These are phyloP conservation scores for Candida suzukii DNA, from an alignment of 805 yeast species.

Conservation along the genomic window DNA sequence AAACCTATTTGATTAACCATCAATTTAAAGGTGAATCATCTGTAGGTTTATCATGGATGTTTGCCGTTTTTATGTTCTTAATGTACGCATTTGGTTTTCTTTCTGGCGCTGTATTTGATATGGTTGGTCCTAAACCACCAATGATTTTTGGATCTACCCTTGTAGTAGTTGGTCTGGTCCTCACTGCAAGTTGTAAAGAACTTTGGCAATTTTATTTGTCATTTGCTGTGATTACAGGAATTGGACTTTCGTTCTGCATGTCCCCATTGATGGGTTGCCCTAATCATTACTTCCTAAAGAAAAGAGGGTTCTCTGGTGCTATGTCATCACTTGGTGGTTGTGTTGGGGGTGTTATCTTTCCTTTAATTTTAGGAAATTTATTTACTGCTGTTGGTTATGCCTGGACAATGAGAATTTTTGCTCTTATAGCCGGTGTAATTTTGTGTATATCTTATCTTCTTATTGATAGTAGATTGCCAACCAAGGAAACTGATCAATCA, in stretches of 20 bases:
- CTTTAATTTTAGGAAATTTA: slow-evolving; percentile 40
- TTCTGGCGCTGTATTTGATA: slow-evolving; percentile 48
- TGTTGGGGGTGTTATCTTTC: slow-evolving; percentile 43
- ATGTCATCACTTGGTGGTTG: slow-evolving; percentile 46
- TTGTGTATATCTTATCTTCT: background rate
- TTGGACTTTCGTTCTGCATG: slow-evolving; percentile 51
- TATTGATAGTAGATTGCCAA: background rate
- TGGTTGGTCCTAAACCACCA: slow-evolving; percentile 44
- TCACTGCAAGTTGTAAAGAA: slow-evolving; percentile 43
- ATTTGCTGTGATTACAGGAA: slow-evolving; percentile 48
- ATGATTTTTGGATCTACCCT: slow-evolving; percentile 36
- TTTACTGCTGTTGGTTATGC: slow-evolving; percentile 41
- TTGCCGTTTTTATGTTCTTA: slow-evolving; percentile 46
- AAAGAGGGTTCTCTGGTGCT: slow-evolving; percentile 48
- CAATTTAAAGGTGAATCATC: slow-evolving; percentile 39
- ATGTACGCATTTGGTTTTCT: slow-evolving; percentile 31
- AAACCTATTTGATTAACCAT: slow-evolving; percentile 52
- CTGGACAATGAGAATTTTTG: slow-evolving; percentile 49
- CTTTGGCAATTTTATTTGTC: slow-evolving; percentile 58
- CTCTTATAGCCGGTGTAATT: slow-evolving; percentile 26
- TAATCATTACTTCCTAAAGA: slow-evolving; percentile 54
- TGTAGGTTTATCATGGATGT: slow-evolving; percentile 56
- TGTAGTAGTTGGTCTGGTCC: slow-evolving; percentile 44
- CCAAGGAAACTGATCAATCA: background rate
- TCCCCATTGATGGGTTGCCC: slow-evolving; percentile 56